Conservation (phyloP, 2,329 filamentous ascomycete species). For the Elsinoe ampelina region DNA sequence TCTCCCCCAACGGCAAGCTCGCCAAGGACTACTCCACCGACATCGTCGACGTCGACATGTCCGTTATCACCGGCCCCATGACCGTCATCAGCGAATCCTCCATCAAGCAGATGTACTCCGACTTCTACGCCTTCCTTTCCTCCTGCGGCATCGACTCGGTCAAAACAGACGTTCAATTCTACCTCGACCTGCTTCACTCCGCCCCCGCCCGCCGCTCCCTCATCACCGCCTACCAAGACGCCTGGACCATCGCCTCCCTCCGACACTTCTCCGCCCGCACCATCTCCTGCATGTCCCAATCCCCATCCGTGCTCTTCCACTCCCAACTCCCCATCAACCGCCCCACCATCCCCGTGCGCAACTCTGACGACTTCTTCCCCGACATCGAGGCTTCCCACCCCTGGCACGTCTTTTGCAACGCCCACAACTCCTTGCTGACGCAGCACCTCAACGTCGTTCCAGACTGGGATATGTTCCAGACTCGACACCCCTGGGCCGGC, state of each 20-base stretch:
- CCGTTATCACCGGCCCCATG: slow-evolving; percentile 56
- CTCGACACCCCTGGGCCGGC: slow-evolving; percentile 57
- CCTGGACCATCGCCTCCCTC: slow-evolving; percentile 70
- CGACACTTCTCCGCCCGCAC: slow-evolving; percentile 67
- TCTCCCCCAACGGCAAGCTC: slow-evolving; percentile 65
- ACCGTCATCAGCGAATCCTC: slow-evolving; percentile 66
- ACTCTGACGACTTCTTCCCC: slow-evolving; percentile 89
- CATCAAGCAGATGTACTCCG: slow-evolving; percentile 67
- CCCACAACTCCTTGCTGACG: slow-evolving; percentile 75
- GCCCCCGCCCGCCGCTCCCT: slow-evolving; percentile 62
- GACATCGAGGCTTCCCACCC: slow-evolving; percentile 70
- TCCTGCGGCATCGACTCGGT: slow-evolving; percentile 71
- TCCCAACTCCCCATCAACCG: slow-evolving; percentile 69
- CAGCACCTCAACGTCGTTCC: slow-evolving; percentile 79
- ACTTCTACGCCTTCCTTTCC: slow-evolving; percentile 79
- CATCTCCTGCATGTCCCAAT: slow-evolving; percentile 92
- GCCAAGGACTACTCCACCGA: slow-evolving; percentile 69
- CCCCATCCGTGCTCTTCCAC: slow-evolving; percentile 77
- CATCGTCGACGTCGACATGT: slow-evolving; percentile 45
- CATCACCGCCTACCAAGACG: slow-evolving; percentile 69
- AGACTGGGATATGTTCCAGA: slow-evolving; percentile 73
- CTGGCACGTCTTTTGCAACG: slow-evolving; percentile 94
- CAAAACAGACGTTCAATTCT: slow-evolving; percentile 90
- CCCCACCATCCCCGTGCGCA: slow-evolving; percentile 66
- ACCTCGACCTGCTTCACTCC: slow-evolving; percentile 64